Base-by-base conservation (phyloP, 306 rosid species). In the Cicer pinnatifidum region DNA sequence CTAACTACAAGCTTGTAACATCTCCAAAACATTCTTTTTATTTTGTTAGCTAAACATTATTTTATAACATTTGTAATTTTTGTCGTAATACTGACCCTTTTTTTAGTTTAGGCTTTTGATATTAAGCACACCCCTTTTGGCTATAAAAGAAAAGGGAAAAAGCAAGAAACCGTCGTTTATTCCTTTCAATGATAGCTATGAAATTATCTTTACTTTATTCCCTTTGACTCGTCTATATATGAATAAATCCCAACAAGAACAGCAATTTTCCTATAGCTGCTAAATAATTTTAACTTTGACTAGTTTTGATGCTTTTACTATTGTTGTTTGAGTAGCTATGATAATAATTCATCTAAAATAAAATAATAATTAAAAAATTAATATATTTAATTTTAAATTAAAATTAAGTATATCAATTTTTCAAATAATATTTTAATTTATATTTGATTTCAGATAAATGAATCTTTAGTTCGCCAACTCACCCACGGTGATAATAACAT, bases 221-320 rank as follows among this genome's bases (percentile, higher is more conserved):
- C 58, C 67, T 76, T 83, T 83, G 84, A 83, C 82, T 13, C 39
- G 3, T 52, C 60, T 59, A 7, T 76, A n/a, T 82, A 47, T 66
- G 38, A 81, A 47, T 66, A 20, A 81, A 76, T 28, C 68, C 59
- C 71, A 82, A 80, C 58, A 48, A 66, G 65, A 65, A 65, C 57
- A 75, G 68, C 54, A 50, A 72, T 76, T 79, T 78, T 69, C 44
- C 69, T 4, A 51, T 75, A 63, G 61, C 51, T 60, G 12, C 58
- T 52, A 43, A 63, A 72, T 45, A 38, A 74, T 39, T 46, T 59
- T 61, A 51, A 80, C 80, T 75, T 60, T 68, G 59, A 75, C 72
- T 68, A 56, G 60, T 75, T 62, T 75, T 61, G 54, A 57, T 70
- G 56, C 33, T 67, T 33, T 33, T 62, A 10, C 67, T 50, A 69